Percentiles rank a stretch among this genome's conserved stretches.
Conservation (phyloP, 2,329 filamentous ascomycete genomes). For the Aspergillus nomiae region DNA sequence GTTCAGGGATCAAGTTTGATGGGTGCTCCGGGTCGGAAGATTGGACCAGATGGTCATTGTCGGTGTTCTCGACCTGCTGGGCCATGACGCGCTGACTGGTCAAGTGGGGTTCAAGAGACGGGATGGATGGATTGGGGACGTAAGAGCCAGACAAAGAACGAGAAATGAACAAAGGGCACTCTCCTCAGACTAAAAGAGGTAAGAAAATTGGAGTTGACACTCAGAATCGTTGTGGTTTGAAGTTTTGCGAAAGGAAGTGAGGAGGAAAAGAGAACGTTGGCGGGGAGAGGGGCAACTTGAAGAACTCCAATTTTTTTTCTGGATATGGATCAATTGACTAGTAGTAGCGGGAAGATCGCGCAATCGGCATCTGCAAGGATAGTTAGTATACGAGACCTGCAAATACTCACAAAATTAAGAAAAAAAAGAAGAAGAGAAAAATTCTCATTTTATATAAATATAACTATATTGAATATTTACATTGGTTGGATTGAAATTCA, state of each 20-base stretch:
- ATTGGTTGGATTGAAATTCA: background rate
- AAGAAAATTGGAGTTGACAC: background rate
- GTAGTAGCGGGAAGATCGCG: background rate
- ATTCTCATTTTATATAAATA: background rate
- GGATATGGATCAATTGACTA: background rate
- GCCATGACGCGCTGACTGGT: slow-evolving; percentile 1
- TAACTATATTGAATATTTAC: background rate
- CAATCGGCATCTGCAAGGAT: background rate
- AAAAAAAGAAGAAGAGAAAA: background rate
- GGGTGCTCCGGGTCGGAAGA: slow-evolving; percentile 78
- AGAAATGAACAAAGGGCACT: background rate
- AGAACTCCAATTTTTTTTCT: background rate
- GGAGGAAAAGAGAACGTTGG: slow-evolving; percentile 3
- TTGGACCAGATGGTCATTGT: slow-evolving; percentile 58
- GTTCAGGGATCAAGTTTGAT: slow-evolving; percentile 88
- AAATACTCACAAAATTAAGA: background rate
- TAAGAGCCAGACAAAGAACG: background rate
- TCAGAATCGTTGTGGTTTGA: background rate
- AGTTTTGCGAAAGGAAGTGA: background rate
- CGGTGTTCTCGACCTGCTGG: slow-evolving; percentile 23
- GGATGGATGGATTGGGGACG: background rate
- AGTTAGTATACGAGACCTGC: background rate
- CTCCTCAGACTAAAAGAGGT: background rate
- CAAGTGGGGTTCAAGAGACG: slow-evolving; percentile 2
- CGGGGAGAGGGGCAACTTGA: background rate